phyloP scores from a whole-genome alignment of 2,329 filamentous ascomycete genomes.

The Bipolaris sorokiniana region DNA sequence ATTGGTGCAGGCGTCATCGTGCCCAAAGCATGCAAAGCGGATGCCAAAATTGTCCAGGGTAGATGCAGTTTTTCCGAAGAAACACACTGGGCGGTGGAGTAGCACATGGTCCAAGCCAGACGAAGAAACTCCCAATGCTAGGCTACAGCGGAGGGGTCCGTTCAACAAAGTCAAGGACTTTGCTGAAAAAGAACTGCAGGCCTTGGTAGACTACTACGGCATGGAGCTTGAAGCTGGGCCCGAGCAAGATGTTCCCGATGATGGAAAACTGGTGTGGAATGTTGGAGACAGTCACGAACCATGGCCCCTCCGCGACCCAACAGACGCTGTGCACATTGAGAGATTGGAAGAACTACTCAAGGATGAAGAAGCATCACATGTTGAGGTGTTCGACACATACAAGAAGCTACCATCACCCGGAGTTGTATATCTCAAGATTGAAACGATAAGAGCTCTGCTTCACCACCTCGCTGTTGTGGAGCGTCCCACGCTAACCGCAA shows the following conservation, averaged over 20 bases:
- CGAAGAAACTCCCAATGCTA: conserved; percentile 15
- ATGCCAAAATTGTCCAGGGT: conserved; percentile 25
- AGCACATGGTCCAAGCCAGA: conserved; percentile 13
- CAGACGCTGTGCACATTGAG: conserved; percentile 46
- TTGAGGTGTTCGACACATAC: conserved; percentile 61
- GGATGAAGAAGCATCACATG: conserved; percentile 52
- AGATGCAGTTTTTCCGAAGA: conserved; percentile 6
- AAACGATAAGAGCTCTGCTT: conserved; percentile 68
- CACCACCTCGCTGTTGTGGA: conserved; percentile 70
- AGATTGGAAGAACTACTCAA: conserved; percentile 49
- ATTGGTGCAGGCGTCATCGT: conserved; percentile 60
- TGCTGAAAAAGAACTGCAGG: conserved; percentile 53
- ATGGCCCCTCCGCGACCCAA: conserved; percentile 39
- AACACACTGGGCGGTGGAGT: conserved; percentile 28
- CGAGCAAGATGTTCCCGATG: conserved; percentile 43
- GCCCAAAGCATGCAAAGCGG: conserved; percentile 55
- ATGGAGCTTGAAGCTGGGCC: conserved; percentile 29
- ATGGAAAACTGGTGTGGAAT: conserved; percentile 38
- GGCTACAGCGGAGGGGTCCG: conserved; percentile 21
- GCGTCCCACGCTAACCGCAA: conserved; percentile 60
- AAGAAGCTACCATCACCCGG: conserved; percentile 60
- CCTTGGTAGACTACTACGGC: conserved; percentile 58
- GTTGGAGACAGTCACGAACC: conserved; percentile 42
- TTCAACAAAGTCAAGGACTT: conserved; percentile 39
- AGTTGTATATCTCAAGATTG: conserved; percentile 56